Evolutionary conservation across 495 filamentous ascomycete species (phyloP), one percentile per base, ranked within the genome.

Genomic region (Bathelium albidoporum): DNA sequence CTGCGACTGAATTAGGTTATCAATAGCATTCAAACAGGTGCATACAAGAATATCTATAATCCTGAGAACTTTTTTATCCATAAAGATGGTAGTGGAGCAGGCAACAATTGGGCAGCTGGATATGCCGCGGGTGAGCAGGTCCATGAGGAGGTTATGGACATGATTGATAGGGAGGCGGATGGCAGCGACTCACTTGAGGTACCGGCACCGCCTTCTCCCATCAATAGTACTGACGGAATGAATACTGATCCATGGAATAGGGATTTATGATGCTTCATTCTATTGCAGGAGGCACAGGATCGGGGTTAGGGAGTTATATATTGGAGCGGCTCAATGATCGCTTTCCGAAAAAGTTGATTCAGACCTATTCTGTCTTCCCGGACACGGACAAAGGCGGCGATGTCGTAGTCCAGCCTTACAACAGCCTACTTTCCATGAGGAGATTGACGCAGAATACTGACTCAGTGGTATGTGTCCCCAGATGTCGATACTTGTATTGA

Each of bases 191-290:
- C 91, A 39, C 79, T 98, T 26, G 94, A 98, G 80, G 89, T 90
- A 41, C 3, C 2, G 24, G 5, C 9, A 9, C 7, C 20, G 16
- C 26, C 24, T 11, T 5, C 12, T 20, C 20, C 11, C 2, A 9
- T 26, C 10, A 26, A 29, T 9, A 28, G 12, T n/a, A 55, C 20
- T 49, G 49, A 9, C 49, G 20, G 24, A 55, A n/a, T 16, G 9
- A 29, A 55, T 29, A 16, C 24, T 28, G 24, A 55, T 26, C 16
- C 9, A n/a, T 24, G 10, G 9, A 9, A 44, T 64, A 91, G 85
- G 94, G 93, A 16, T 98, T 98, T 76, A 97, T 97, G 93, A 83
- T 98, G 67, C 81, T 98, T 59, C 94, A 98, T 73, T 97, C 94
- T 2, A 98, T 98, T 70, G 95, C 95, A 49, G 94, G 94, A 64